Base-by-base conservation (phyloP, 2,329 filamentous ascomycete species). In the Hypocreales sp. region DNA sequence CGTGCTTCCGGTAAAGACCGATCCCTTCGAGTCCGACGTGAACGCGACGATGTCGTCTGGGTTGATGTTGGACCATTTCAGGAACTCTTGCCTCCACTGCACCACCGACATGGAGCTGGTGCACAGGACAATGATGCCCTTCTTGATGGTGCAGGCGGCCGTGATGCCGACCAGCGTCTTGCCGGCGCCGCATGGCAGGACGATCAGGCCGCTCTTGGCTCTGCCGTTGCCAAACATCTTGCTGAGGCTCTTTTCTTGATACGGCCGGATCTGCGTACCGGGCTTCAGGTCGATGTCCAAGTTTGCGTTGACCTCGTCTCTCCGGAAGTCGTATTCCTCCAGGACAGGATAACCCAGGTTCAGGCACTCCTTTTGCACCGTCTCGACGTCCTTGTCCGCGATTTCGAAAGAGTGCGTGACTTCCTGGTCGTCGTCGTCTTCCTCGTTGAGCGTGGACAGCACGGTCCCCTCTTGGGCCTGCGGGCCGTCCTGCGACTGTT, bases 181-280 rank as follows among this genome's bases (percentile, higher is more conserved):
- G 33, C 90, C 90, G 12, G 90, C 90, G 40, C 90, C 90, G 49
- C 90, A 98, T 12, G 90, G 90, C 40, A 98, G 56, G 30, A 98
- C 90, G 33, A 98, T 98, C 39, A 98, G 92, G 31, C 90, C 90
- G 51, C 84, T 94, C 58, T 93, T 90, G 10, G 90, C 90, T 53
- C 90, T 78, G 26, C 87, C 87, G 46, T 98, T 98, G 46, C 90
- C 87, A 49, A 98, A 98, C 90, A 98, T 98, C 53, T 98, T 98
- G 58, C 82, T 92, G 8, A 98, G 61, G 38, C 84, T 92, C 57
- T 94, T 92, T 52, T 98, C 90, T 49, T 98, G 90, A 42, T 98
- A 98, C 35, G 92, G 59, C 48, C 87, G 75, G 47, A 95, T 95
- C 44, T 87, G 79, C 0, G 86, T 87, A 31, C 77, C 76, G 1